Percentiles rank a stretch among this genome's conserved stretches.
phyloP scores from a whole-genome alignment of 2,329 filamentous ascomycete genomes.

The Coniochaeta hoffmannii region DNA sequence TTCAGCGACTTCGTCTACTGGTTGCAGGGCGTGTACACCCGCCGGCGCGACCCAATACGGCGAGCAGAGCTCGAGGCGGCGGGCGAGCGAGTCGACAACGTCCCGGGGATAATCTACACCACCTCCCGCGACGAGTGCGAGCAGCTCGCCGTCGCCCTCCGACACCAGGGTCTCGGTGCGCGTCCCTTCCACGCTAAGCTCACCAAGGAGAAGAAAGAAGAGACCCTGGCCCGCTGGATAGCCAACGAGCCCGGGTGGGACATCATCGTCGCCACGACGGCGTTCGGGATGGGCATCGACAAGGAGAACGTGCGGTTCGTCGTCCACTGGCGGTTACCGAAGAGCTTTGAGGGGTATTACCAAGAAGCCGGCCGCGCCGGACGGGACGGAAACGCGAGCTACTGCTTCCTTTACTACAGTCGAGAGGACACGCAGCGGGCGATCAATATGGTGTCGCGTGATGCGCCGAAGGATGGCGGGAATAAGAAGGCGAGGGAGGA shows the following conservation, averaged over 20 bases:
- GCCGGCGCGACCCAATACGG: constrained; percentile 54
- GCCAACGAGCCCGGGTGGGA: constrained; percentile 70
- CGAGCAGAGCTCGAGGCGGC: constrained; percentile 47
- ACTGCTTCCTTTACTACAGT: constrained; percentile 87
- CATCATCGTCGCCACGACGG: constrained; percentile 89
- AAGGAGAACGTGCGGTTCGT: constrained; percentile 94
- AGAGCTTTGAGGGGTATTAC: constrained; percentile 93
- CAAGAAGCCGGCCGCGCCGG: constrained; percentile 92
- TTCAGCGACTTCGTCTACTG: constrained; percentile 69
- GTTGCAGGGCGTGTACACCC: constrained; percentile 65
- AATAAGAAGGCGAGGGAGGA: constrained; percentile 45
- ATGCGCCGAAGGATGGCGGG: constrained; percentile 31
- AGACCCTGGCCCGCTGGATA: constrained; percentile 66
- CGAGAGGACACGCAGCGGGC: constrained; percentile 77
- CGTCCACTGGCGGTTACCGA: constrained; percentile 87
- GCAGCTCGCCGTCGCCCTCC: constrained; percentile 56
- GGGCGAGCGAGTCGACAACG: constrained; percentile 51
- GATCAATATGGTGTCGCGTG: constrained; percentile 45
- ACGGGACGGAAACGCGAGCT: constrained; percentile 77
- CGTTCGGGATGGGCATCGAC: constrained; percentile 97
- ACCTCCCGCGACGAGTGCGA: constrained; percentile 70
- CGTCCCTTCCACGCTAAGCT: constrained; percentile 67
- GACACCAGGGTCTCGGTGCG: constrained; percentile 63
- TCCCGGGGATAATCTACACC: constrained; percentile 75
- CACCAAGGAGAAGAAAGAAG: constrained; percentile 59